Conservation (phyloP, 352 stramenopile genomes). For the Thraustochytrium sp. region DNA sequence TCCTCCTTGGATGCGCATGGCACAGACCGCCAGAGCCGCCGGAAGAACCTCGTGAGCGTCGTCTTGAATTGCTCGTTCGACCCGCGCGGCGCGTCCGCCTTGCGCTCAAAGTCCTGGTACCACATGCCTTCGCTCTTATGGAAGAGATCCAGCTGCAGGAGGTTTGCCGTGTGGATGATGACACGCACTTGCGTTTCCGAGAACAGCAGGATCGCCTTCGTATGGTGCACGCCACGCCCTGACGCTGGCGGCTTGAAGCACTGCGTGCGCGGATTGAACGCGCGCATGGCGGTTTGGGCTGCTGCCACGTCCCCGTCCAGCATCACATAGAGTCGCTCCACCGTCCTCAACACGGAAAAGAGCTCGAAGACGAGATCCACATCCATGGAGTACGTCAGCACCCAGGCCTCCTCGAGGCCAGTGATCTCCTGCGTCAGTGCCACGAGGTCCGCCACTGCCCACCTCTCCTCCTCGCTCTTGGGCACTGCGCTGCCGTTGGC, state of each 20-base stretch:
- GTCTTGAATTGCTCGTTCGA: neutral
- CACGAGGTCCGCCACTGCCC: neutral
- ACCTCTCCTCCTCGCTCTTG: neutral
- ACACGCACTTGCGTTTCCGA: slow-evolving; percentile 64
- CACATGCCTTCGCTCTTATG: slow-evolving; percentile 73
- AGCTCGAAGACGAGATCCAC: neutral
- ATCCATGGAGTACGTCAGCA: neutral
- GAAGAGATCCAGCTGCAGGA: slow-evolving; percentile 68
- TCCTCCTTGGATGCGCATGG: too few relatives aligned
- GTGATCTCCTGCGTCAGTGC: neutral
- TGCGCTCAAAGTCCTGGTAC: slow-evolving; percentile 65
- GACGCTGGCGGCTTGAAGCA: slow-evolving; percentile 57
- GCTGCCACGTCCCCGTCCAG: neutral
- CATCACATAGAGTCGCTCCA: neutral
- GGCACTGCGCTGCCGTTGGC: neutral
- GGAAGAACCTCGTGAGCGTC: too few relatives aligned
- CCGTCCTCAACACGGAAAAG: slow-evolving; percentile 28
- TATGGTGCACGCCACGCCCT: slow-evolving; percentile 73
- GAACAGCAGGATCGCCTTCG: slow-evolving; percentile 70
- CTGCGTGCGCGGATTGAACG: neutral
- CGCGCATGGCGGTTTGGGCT: neutral
- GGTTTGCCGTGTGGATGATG: slow-evolving; percentile 74
- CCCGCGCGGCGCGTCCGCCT: neutral
- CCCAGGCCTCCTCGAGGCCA: slow-evolving; percentile 12
- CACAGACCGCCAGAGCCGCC: too few relatives aligned